Percentiles rank a stretch among this genome's conserved stretches.
Conservation (phyloP, 495 filamentous ascomycete species). For the Talaromyces ruber region DNA sequence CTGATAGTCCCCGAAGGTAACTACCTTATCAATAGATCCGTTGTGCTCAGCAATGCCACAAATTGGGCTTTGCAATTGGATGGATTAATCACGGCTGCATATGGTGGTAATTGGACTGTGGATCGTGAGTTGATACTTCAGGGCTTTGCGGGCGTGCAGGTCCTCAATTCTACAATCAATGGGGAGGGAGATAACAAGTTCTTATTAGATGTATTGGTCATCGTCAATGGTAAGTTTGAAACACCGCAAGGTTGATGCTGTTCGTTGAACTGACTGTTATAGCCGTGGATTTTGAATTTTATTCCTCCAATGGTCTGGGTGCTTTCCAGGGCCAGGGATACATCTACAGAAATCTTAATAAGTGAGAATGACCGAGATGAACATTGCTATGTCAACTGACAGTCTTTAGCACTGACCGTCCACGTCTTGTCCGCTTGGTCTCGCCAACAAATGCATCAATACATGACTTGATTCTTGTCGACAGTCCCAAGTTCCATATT, state of each 20-base stretch:
- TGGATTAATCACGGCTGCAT: slow-evolving; percentile 29
- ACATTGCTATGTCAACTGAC: neutral
- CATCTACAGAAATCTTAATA: slow-evolving; percentile 19
- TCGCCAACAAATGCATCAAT: slow-evolving; percentile 27
- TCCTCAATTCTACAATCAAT: slow-evolving; percentile 32
- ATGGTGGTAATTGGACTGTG: slow-evolving; percentile 24
- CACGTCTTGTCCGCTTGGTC: slow-evolving; percentile 23
- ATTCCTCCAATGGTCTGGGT: slow-evolving; percentile 28
- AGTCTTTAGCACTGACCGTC: slow-evolving; percentile 15
- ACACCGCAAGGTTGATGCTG: neutral
- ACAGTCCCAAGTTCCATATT: slow-evolving; percentile 36
- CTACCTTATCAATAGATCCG: slow-evolving; percentile 21
- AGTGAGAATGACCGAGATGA: slow-evolving; percentile 4
- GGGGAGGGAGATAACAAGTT: slow-evolving; percentile 23
- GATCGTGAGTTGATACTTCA: slow-evolving; percentile 20
- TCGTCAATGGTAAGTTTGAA: slow-evolving; percentile 17
- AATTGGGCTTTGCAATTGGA: slow-evolving; percentile 35
- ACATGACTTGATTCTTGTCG: slow-evolving; percentile 36
- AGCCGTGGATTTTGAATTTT: slow-evolving; percentile 37
- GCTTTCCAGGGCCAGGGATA: slow-evolving; percentile 41
- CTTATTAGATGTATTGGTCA: slow-evolving; percentile 18
- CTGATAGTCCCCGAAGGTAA: slow-evolving; percentile 34
- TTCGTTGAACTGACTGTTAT: neutral
- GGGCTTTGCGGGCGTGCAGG: slow-evolving; percentile 15
- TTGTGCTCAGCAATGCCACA: slow-evolving; percentile 24